Evolutionary conservation across 768 basidiomycete genomes (phyloP), one percentile per base, ranked within the genome.

Genomic region (Rubroboletus pulcherrimus): DNA sequence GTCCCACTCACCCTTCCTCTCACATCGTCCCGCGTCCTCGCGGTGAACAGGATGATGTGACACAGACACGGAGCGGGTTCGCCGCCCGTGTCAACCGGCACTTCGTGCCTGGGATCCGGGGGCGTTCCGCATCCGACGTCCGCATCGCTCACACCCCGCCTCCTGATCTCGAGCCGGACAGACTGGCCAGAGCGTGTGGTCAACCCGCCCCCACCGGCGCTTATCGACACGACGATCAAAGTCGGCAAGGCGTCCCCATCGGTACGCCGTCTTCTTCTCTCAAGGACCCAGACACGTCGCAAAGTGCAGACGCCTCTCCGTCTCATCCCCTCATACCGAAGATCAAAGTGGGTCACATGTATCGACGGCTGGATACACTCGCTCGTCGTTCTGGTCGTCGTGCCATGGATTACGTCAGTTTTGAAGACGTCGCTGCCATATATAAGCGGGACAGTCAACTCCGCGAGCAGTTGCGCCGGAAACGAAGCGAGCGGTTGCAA

Each of bases 181-280:
- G 68, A 53, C 44, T 70, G 14, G 70, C 64, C 7, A 60, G 68
- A 45, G 70, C 70, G 7, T 70, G 68, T 17, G 66, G 69, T 12
- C 64, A 68, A 29, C 42, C 60, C 1, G 19, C 56, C n/a, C 39
- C 43, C 9, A n/a, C 29, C 8, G 9, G 46, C 19, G 14, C 53
- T 44, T 52, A 68, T 57, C 56, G 34, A 14, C 45, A 35, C 1
- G 40, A 63, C 12, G 57, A 57, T 49, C 54, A 39, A 19, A 29
- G n/a, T 47, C 49, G 54, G 8, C 47, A 58, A 3, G 39, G 12
- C 1, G 11, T 21, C 12, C 40, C 43, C 14, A 12, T 46, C 14
- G 41, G 45, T 31, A 19, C 45, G 1, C 41, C 46, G 6, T 39
- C 50, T 1, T 49, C 53, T 44, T 56, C 49, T 38, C 33, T 21